phyloP scores from a whole-genome alignment of 305 asterid species.

The Fraxinus xanthoxyloides region DNA sequence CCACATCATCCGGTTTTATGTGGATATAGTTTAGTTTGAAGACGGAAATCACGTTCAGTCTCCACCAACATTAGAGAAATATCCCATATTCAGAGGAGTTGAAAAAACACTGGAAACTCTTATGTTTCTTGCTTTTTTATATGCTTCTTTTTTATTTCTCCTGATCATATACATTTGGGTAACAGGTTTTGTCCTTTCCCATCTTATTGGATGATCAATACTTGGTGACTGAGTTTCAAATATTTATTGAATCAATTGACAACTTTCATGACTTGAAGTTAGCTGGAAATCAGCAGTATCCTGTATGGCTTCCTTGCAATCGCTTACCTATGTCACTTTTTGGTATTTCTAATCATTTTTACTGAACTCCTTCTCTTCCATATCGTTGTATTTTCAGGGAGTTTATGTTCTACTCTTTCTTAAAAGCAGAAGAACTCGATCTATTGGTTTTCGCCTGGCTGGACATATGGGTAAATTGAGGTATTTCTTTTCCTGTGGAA shows the following conservation, averaged over 20 bases:
- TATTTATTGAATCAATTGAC: constrained; percentile 84
- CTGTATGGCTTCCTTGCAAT: constrained; percentile 46
- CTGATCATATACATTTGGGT: constrained; percentile 15
- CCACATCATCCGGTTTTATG: not conserved
- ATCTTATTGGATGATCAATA: constrained; percentile 75
- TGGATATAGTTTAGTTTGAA: not conserved
- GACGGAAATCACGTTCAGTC: not conserved
- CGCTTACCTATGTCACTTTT: constrained; percentile 15
- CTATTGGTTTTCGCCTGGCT: constrained; percentile 90
- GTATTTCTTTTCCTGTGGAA: constrained; percentile 34
- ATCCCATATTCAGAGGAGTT: not conserved
- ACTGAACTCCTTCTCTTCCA: constrained; percentile 13
- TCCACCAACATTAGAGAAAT: constrained; percentile 11
- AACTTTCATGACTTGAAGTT: constrained; percentile 79
- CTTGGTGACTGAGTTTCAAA: constrained; percentile 73
- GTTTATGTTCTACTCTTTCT: constrained; percentile 86
- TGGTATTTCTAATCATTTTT: constrained; percentile 21
- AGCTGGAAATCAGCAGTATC: constrained; percentile 91
- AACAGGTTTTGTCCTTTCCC: constrained; percentile 89
- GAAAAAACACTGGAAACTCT: not conserved
- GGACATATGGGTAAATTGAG: constrained; percentile 88
- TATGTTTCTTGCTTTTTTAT: constrained; percentile 8
- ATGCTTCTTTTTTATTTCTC: constrained; percentile 18
- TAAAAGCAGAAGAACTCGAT: constrained; percentile 83
- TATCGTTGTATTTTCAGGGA: constrained; percentile 51